These are phyloP conservation scores for Pyronema omphalodes DNA, from an alignment of 495 filamentous ascomycete genomes.

Conservation along the genomic window DNA sequence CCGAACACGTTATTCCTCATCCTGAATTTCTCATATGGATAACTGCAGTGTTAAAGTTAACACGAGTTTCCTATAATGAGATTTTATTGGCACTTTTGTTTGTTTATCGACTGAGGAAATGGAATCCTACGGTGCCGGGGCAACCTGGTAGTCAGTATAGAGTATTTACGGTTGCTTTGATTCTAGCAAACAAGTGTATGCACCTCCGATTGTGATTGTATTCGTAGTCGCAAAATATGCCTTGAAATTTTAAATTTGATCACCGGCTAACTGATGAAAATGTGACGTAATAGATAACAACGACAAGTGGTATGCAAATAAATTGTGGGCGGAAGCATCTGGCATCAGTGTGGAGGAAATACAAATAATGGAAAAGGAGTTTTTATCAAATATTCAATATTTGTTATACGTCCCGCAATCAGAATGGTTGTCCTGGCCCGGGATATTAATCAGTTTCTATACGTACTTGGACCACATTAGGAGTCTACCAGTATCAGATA, in stretches of 20 bases:
- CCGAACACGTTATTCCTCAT: slow-evolving; percentile 54
- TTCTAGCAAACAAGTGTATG: slow-evolving; percentile 94
- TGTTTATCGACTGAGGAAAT: slow-evolving; percentile 79
- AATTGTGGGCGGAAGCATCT: slow-evolving; percentile 98
- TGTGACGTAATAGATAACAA: slow-evolving; percentile 81
- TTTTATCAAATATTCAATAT: slow-evolving; percentile 96
- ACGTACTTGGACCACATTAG: slow-evolving; percentile 47
- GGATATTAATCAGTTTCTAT: slow-evolving; percentile 56
- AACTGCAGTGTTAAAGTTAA: slow-evolving; percentile 70
- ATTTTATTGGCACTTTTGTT: slow-evolving; percentile 79
- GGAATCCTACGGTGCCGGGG: slow-evolving; percentile 70
- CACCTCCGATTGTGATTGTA: too few species aligned
- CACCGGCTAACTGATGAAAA: too few species aligned
- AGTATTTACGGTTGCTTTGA: slow-evolving; percentile 87
- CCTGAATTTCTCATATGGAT: slow-evolving; percentile 87
- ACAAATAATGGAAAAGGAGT: slow-evolving; percentile 98
- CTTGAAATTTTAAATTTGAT: too few species aligned
- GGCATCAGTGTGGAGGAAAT: slow-evolving; percentile 92
- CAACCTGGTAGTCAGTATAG: slow-evolving; percentile 88
- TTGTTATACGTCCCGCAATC: slow-evolving; percentile 63
- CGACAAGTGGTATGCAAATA: slow-evolving; percentile 99
- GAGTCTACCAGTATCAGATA: slow-evolving; percentile 8
- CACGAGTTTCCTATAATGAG: slow-evolving; percentile 93
- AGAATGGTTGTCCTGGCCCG: slow-evolving; percentile 76
- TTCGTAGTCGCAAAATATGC: too few species aligned